phyloP scores from a whole-genome alignment of 2,329 filamentous ascomycete genomes.

The Botrytis tulipae region DNA sequence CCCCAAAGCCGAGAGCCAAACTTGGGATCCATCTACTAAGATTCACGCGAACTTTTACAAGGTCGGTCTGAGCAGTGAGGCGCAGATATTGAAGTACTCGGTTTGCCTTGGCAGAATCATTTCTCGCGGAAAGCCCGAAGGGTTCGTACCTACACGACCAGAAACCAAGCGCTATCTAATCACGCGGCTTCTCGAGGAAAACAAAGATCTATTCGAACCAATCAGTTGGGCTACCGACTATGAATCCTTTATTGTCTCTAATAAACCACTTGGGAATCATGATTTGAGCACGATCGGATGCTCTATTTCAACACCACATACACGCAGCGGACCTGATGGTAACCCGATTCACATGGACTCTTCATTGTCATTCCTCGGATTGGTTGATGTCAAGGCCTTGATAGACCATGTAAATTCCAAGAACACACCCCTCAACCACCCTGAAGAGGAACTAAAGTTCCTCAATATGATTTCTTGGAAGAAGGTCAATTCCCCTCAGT shows the following conservation, averaged over 20 bases:
- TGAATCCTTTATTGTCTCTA: neutral
- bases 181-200: neutral
- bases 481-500: constrained; percentile 2
- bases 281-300: neutral
- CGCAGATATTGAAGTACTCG: neutral
- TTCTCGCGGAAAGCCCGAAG: neutral
- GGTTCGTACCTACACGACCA: neutral
- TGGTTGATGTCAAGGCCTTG: neutral
- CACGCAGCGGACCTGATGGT: neutral
- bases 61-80: neutral
- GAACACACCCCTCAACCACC: neutral
- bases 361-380: neutral
- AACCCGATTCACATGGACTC: neutral
- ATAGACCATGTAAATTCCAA: neutral
- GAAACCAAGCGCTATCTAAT: constrained; percentile 4
- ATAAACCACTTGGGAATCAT: neutral
- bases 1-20: neutral
- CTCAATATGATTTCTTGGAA: constrained; percentile 27
- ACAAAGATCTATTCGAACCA: neutral
- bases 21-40: neutral
- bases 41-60: neutral
- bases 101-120: neutral
- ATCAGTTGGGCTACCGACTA: neutral
- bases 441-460: constrained; percentile 8
- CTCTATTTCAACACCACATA: neutral